Percentiles rank a stretch among this genome's conserved stretches.
These are phyloP conservation scores for Drechslerella dactyloides DNA, from an alignment of 2,329 filamentous ascomycete species.

Conservation along the genomic window DNA sequence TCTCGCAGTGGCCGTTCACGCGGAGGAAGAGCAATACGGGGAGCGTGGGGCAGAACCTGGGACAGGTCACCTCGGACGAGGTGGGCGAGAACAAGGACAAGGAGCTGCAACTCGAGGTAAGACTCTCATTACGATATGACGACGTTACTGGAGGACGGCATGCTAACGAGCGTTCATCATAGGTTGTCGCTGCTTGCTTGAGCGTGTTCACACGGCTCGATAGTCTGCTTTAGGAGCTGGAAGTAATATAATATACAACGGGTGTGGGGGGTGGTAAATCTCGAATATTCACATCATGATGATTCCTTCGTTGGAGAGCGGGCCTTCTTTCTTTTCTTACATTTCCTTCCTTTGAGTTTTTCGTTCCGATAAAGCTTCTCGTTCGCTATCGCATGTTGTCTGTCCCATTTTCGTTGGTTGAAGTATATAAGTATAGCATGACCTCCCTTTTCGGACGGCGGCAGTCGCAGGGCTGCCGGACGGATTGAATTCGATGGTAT, in stretches of 20 bases:
- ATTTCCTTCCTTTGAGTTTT: slow-evolving; percentile 9
- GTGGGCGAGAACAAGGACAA: slow-evolving; percentile 85
- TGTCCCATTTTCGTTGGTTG: not conserved
- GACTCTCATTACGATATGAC: slow-evolving; percentile 53
- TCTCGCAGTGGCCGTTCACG: slow-evolving; percentile 96
- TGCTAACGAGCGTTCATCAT: not conserved
- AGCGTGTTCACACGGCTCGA: slow-evolving; percentile 98
- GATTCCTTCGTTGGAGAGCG: slow-evolving; percentile 39
- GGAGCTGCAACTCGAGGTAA: slow-evolving; percentile 92
- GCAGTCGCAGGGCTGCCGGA: not conserved
- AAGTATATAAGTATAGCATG: slow-evolving; percentile 5
- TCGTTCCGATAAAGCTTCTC: too few species aligned
- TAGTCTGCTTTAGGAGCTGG: slow-evolving; percentile 74
- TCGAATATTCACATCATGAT: slow-evolving; percentile 35
- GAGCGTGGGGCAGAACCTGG: slow-evolving; percentile 89
- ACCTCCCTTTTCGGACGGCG: slow-evolving; percentile 1
- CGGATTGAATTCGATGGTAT: slow-evolving; percentile 1
- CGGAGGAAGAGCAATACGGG: slow-evolving; percentile 74
- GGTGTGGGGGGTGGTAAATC: slow-evolving; percentile 8
- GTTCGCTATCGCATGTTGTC: not conserved
- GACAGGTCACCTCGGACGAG: slow-evolving; percentile 85
- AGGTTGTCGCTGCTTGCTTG: slow-evolving; percentile 89
- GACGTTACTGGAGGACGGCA: slow-evolving; percentile 4
- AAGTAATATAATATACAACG: slow-evolving; percentile 7
- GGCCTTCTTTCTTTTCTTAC: slow-evolving; percentile 42